phyloP scores from a whole-genome alignment of 2,329 filamentous ascomycete genomes.

The Zasmidium citrigriseum region DNA sequence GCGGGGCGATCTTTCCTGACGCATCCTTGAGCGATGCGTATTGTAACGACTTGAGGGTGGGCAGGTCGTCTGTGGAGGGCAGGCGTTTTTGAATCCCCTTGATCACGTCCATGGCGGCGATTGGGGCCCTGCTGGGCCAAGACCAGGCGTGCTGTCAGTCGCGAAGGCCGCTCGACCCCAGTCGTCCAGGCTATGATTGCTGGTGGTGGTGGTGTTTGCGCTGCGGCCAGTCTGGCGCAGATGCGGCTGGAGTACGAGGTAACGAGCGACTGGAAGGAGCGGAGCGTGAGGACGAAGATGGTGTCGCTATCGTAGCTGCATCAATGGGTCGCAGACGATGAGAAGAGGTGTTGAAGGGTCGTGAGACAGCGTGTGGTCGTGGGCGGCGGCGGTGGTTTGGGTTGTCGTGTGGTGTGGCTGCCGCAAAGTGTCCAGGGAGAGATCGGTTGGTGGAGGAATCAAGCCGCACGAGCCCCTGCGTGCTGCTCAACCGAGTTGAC shows the following conservation, averaged over 20 bases:
- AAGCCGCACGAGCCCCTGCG: constrained; percentile 2
- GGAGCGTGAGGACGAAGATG: constrained; percentile 5
- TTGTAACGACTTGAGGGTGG: constrained; percentile 45
- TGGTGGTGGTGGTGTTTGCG: constrained; percentile 6
- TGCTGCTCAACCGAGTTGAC: neutral
- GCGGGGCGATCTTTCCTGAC: constrained; percentile 47
- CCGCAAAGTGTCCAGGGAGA: constrained; percentile 3
- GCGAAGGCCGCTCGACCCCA: constrained; percentile 6
- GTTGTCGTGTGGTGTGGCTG: neutral
- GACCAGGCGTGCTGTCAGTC: constrained; percentile 18
- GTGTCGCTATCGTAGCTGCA: constrained; percentile 13
- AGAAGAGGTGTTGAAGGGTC: neutral
- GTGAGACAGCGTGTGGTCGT: neutral
- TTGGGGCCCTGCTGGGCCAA: constrained; percentile 22
- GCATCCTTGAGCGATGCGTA: constrained; percentile 38
- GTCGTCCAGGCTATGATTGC: constrained; percentile 1
- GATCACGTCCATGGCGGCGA: constrained; percentile 43
- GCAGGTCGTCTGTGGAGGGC: constrained; percentile 45
- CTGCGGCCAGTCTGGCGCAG: neutral
- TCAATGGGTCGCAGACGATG: constrained; percentile 3
- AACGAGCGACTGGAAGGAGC: constrained; percentile 22
- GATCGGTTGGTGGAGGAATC: neutral
- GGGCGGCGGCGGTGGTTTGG: neutral
- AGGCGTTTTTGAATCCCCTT: constrained; percentile 48
- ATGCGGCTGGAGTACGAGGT: constrained; percentile 8